phyloP scores from a whole-genome alignment of 2,329 filamentous ascomycete species.

The Verticillium dahliae region DNA sequence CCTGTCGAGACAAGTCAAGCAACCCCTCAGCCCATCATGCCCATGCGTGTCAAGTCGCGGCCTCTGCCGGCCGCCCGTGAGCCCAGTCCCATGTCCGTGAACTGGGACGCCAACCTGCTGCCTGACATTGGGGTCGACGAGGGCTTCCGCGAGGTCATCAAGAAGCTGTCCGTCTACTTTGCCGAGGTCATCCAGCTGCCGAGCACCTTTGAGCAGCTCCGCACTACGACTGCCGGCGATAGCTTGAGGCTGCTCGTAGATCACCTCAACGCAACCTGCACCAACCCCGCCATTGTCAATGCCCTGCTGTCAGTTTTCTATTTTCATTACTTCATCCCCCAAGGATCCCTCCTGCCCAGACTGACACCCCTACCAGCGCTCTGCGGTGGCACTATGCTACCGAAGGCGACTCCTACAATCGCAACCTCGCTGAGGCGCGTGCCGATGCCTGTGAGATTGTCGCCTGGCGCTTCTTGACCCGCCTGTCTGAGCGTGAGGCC shows the following conservation, averaged over 20 bases:
- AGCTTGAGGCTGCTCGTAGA: slow-evolving; percentile 53
- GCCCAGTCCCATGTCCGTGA: slow-evolving; percentile 25
- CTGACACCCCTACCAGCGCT: slow-evolving; percentile 40
- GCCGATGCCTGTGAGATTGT: slow-evolving; percentile 75
- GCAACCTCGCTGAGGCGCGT: slow-evolving; percentile 58
- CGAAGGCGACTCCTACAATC: slow-evolving; percentile 49
- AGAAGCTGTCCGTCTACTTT: slow-evolving; percentile 60
- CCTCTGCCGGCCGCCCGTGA: slow-evolving; percentile 23
- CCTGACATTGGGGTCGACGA: slow-evolving; percentile 54
- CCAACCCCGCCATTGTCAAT: slow-evolving; percentile 65
- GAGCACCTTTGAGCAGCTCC: slow-evolving; percentile 66
- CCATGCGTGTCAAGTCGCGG: slow-evolving; percentile 28
- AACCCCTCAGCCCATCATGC: slow-evolving; percentile 18
- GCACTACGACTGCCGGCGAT: slow-evolving; percentile 57
- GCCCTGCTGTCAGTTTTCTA: slow-evolving; percentile 57
- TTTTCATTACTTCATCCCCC: neutral
- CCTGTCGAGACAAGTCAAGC: neutral
- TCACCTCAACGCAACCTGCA: slow-evolving; percentile 55
- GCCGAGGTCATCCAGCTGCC: slow-evolving; percentile 56
- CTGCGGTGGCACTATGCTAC: slow-evolving; percentile 69
- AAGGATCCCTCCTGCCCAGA: neutral
- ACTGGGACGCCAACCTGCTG: slow-evolving; percentile 30
- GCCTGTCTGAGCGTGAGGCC: slow-evolving; percentile 64
- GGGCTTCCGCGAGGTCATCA: slow-evolving; percentile 56
- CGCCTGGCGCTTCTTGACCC: slow-evolving; percentile 70